Evolutionary conservation across 495 filamentous ascomycete genomes (phyloP), one percentile per base, ranked within the genome.

Genomic region (Penicillium cinerascens): DNA sequence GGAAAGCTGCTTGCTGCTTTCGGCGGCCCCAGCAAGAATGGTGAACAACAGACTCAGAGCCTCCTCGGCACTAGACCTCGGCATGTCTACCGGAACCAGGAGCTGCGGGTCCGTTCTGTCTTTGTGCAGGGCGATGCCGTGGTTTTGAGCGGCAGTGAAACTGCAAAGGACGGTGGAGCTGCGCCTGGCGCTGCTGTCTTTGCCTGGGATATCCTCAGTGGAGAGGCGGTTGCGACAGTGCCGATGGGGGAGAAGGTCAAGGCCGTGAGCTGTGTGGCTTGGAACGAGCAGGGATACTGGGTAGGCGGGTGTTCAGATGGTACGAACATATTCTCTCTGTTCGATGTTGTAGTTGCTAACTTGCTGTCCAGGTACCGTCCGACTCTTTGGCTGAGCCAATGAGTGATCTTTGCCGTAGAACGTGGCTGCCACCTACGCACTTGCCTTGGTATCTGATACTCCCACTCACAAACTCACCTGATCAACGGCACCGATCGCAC

Each of bases 141-240:
- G 29, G 89, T 95, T 8, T 61, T 98, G 18, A 87, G 83, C 49
- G 93, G 93, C n/a, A 87, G 87, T 57, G 92, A 97, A 70, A 74
- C 73, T 36, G 59, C 68, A 0, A 66, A 70, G 26, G 70, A 64
- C 15, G 67, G 64, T 22, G 62, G 66, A 3, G 52, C 61, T 2
- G 75, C 84, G 49, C 86, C 85, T 8, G 79, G 83, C 58, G 74
- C 74, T 3, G 58, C 49, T 35, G 78, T 95, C 16, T 90, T 87
- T 78, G 89, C 85, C 11, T 97, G 92, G 90, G 92, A 96, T 79
- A 64, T 95, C n/a, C 59, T 96, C 44, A 87, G 76, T 36, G 92
- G 91, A 1, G 82, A 84, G 47, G 61, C 87, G 36, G 74, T 86
- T 46, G 77, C 82, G 21, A 80, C 73, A 47, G 59, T 91, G 40